Conservation (phyloP, 179 eudicot genomes). For the Spinacia oleracea region DNA sequence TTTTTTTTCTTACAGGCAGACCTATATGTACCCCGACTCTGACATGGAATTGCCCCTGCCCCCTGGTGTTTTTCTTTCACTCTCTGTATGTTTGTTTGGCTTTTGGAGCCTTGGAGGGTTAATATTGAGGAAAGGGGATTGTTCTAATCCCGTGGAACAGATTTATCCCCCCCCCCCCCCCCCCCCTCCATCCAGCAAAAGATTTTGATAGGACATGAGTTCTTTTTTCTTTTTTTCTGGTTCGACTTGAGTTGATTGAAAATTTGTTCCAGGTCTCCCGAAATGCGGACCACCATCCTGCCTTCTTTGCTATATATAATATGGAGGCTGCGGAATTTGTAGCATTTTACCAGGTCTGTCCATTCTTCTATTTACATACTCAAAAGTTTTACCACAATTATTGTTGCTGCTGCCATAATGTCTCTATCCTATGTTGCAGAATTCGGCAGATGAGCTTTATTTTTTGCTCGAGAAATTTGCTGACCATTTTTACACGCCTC, state of each 20-base stretch:
- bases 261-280: constrained; percentile 62
- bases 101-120: neutral
- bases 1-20: neutral
- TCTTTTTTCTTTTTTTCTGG: no score
- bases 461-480: constrained; percentile 73
- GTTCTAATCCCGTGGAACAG: neutral
- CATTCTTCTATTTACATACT: neutral
- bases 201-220: constrained; percentile 11
- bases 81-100: neutral
- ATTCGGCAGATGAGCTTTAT: constrained; percentile 89
- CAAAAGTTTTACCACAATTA: neutral
- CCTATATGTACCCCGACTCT: neutral
- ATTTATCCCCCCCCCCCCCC: neutral
- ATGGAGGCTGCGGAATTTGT: constrained; percentile 91
- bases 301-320: constrained; percentile 92
- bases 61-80: neutral
- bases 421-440: constrained; percentile 45
- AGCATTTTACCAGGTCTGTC: constrained; percentile 84
- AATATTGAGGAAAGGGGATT: neutral
- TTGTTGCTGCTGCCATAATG: neutral
- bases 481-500: constrained; percentile 74
- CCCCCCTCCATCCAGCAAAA: neutral
- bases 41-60: neutral
- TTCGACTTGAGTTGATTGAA: constrained; percentile 19
- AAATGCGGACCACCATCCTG: constrained; percentile 80